Percentiles rank a stretch among this genome's conserved stretches.
Conservation (phyloP, 345 rosid genomes). For the Lumnitzera racemosa region DNA sequence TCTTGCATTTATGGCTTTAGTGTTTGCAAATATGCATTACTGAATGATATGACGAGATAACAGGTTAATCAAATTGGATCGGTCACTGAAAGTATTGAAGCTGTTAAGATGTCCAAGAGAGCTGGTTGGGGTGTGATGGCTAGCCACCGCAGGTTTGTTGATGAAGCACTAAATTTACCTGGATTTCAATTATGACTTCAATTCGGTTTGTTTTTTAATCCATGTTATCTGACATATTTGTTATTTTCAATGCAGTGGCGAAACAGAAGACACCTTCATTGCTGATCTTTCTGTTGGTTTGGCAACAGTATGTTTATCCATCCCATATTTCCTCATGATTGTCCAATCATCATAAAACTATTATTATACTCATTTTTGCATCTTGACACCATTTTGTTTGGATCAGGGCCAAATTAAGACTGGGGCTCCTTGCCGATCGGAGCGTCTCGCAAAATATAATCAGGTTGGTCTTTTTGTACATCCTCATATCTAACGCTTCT, state of each 20-base stretch:
- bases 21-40: background rate
- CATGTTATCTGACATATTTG: background rate
- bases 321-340: background rate
- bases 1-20: background rate
- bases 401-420: conserved; percentile 96
- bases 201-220: background rate
- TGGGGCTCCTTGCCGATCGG: conserved; percentile 98
- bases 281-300: conserved; percentile 92
- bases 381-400: background rate
- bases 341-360: background rate
- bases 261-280: conserved; percentile 95
- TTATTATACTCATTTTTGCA: background rate
- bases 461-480: conserved; percentile 37
- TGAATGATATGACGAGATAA: background rate
- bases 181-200: background rate
- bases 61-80: conserved; percentile 99
- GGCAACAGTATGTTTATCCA: conserved; percentile 54
- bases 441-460: conserved; percentile 92
- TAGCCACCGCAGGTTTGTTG: conserved; percentile 63
- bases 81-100: conserved; percentile 96
- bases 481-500: too few species aligned
- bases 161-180: background rate
- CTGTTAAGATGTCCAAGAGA: conserved; percentile 91
- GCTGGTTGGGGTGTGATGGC: conserved; percentile 99
- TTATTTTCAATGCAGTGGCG: conserved; percentile 50